A percentile compares a stretch with the other conserved stretches of the same genome.
phyloP scores from a whole-genome alignment of 768 basidiomycete species.

The Naganishia vaughanmartiniae region DNA sequence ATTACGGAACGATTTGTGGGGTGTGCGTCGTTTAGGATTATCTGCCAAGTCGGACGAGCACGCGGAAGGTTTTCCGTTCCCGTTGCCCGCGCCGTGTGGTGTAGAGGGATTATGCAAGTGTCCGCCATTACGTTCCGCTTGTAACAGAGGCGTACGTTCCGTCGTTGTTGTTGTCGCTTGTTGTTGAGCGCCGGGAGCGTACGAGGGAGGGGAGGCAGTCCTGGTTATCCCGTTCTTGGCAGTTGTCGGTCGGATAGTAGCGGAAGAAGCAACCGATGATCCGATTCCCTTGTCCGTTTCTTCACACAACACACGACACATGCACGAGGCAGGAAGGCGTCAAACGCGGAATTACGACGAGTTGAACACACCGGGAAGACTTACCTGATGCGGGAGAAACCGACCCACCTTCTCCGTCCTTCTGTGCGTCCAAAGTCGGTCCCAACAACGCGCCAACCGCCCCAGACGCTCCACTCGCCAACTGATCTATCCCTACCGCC shows the following conservation, averaged over 20 bases:
- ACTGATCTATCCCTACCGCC: background rate
- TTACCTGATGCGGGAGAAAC: background rate
- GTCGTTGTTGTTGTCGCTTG: background rate
- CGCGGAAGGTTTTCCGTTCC: background rate
- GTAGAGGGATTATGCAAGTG: background rate
- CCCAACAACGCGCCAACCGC: background rate
- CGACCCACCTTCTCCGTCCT: background rate
- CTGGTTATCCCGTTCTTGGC: background rate
- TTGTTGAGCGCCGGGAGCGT: background rate
- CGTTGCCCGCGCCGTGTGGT: background rate
- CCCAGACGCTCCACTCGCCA: slow-evolving; percentile 3
- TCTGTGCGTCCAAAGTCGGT: background rate
- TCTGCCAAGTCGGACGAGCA: background rate
- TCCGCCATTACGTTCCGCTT: background rate
- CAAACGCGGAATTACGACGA: background rate
- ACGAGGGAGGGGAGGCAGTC: background rate
- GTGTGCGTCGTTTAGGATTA: background rate
- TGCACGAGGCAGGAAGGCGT: background rate
- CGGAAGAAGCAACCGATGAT: background rate
- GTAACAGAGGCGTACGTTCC: slow-evolving; percentile 11
- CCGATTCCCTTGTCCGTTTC: background rate
- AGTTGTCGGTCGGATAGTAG: background rate
- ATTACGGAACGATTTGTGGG: background rate
- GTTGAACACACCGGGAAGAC: too few relatives aligned
- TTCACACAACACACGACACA: background rate